phyloP scores from a whole-genome alignment of 345 rosid genomes.

The Eucalyptus guilfoylei region DNA sequence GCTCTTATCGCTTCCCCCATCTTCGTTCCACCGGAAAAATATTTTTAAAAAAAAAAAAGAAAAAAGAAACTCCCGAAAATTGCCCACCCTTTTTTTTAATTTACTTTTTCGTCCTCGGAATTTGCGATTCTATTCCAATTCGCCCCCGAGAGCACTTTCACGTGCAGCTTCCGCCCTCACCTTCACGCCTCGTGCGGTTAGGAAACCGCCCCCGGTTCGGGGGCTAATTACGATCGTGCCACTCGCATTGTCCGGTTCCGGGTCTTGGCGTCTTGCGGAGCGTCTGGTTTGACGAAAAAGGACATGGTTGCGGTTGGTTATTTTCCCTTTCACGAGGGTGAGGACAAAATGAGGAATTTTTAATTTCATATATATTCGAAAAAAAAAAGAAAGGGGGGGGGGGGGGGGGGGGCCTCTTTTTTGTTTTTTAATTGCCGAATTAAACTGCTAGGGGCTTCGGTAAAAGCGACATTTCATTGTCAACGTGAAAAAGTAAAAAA shows the following conservation, averaged over 20 bases:
- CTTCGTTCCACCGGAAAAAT: background rate
- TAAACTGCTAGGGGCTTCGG: background rate
- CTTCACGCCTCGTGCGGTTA: background rate
- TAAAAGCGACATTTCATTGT: background rate
- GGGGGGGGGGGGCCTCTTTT: too few species aligned
- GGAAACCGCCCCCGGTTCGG: background rate
- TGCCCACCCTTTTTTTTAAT: background rate
- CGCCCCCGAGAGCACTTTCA: background rate
- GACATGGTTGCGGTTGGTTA: background rate
- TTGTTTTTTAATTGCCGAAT: background rate
- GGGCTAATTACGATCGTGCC: background rate
- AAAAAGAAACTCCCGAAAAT: background rate
- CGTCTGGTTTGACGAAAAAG: background rate
- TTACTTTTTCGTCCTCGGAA: background rate
- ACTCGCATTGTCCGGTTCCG: background rate
- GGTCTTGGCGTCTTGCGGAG: background rate
- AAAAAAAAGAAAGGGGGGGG: accelerated
- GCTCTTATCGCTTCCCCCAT: background rate
- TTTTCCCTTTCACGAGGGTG: background rate
- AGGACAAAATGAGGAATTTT: background rate
- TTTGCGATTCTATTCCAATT: background rate
- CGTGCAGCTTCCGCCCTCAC: background rate
- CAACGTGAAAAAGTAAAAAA: background rate
- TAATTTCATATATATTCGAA: background rate
- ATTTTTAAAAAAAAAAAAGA: accelerated